Base-by-base conservation (phyloP, 1,139 yeast genomes). In the Geotrichum histeridarum region DNA sequence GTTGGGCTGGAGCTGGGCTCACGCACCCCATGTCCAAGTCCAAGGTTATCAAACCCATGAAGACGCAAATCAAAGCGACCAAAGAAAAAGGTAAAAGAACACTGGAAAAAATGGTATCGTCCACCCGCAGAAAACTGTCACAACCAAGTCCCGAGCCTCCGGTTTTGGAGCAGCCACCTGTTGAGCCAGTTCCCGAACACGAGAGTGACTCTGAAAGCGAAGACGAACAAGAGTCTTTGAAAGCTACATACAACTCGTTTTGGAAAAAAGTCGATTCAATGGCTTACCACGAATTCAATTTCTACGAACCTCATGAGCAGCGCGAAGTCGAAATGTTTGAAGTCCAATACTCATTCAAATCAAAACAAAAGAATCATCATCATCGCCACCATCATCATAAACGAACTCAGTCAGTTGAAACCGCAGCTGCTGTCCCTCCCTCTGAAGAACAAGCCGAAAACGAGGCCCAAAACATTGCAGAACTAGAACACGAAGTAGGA, bases 291-390 rank as follows among this genome's bases (percentile, higher is more conserved):
- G 68, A 73, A 48, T 71, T 77, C 54, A 70, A 67, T 14, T 61
- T 61, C 27, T 54, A 56, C 8, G 70, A 68, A 36, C 61, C 66
- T 0, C 63, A 60, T 22, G 74, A 73, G 51, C 63, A 63, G 58
- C 64, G 74, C 53, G 76, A 77, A 59, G 82, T 84, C 14, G 89
- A 85, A 63, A 77, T 86, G 1, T 89, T 74, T 70, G 96, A 89
- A 65, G 70, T 88, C 41, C 96, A 89, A 61, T 41, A 44, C 39
- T 37, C 54, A n/a, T 32, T 38, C 12, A 49, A 50, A 38, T 15
- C 45, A 6, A 42, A 41, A 31, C 27, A 4, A 14, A 15, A 22
- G 32, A 22, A 22, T 8, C n/a, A n/a, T n/a, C n/a, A n/a, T n/a
- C n/a, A n/a, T n/a, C n/a, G n/a, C n/a, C n/a, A n/a, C 32, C 31